These are phyloP conservation scores for Aspergillus puulaauensis DNA, from an alignment of 2,329 filamentous ascomycete genomes.

Conservation along the genomic window DNA sequence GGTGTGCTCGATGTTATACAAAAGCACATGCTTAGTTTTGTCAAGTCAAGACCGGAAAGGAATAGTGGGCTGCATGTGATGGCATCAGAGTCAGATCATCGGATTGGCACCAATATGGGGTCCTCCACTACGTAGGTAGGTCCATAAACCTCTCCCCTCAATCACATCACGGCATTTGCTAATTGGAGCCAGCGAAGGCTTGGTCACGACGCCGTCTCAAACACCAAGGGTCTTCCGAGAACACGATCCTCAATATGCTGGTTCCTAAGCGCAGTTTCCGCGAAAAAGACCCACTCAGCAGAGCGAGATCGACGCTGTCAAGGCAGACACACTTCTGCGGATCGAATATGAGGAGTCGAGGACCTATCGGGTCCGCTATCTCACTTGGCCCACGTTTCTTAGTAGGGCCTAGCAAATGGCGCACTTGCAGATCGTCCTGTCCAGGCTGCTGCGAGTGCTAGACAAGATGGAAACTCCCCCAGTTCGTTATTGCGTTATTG, in stretches of 20 bases:
- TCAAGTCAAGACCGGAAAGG: conserved; percentile 35
- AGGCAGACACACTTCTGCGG: conserved; percentile 29
- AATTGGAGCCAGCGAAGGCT: conserved; percentile 7
- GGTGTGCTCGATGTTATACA: conserved; percentile 45
- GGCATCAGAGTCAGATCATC: conserved; percentile 26
- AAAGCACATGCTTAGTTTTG: conserved; percentile 44
- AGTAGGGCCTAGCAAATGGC: not conserved
- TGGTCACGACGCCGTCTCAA: conserved; percentile 4
- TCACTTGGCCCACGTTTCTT: not conserved
- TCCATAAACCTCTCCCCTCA: not conserved
- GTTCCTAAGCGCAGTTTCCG: conserved; percentile 33
- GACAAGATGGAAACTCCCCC: not conserved
- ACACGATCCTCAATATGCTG: conserved; percentile 42
- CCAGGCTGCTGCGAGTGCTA: not conserved
- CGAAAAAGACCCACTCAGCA: conserved; percentile 38
- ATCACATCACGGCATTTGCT: not conserved
- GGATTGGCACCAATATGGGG: conserved; percentile 2
- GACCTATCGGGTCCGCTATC: not conserved
- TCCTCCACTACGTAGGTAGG: conserved; percentile 24
- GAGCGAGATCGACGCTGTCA: conserved; percentile 36
- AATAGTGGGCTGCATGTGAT: conserved; percentile 46
- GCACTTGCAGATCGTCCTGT: not conserved
- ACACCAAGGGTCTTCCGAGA: not conserved
- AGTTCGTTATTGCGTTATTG: not conserved
- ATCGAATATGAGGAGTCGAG: not conserved